Percentiles rank a stretch among this genome's conserved stretches.
These are phyloP conservation scores for Starmerella powellii DNA, from an alignment of 805 yeast genomes.

Conservation along the genomic window DNA sequence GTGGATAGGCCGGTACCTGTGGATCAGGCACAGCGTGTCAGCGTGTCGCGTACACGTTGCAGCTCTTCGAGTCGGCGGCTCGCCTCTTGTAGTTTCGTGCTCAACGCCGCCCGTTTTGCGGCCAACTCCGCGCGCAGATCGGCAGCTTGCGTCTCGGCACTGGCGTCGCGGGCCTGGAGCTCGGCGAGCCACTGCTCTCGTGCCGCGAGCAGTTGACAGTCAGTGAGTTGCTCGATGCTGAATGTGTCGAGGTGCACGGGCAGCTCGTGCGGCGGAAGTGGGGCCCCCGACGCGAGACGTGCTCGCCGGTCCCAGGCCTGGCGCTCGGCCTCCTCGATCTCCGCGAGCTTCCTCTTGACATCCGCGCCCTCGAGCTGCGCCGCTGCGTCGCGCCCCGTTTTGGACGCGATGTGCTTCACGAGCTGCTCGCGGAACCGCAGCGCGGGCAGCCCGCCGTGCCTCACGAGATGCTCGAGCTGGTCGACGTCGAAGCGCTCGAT, in stretches of 20 bases:
- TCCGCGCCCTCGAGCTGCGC: slow-evolving; percentile 1
- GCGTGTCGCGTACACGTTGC: background rate
- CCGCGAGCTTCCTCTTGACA: slow-evolving; percentile 3
- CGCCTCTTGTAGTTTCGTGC: background rate
- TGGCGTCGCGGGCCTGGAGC: background rate
- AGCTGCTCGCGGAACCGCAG: slow-evolving; percentile 1
- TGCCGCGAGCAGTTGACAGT: slow-evolving; percentile 6
- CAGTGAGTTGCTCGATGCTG: slow-evolving; percentile 6
- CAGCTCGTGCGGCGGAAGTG: slow-evolving; percentile 2
- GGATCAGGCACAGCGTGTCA: too few species aligned
- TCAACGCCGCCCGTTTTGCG: background rate
- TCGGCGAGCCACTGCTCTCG: slow-evolving; percentile 12
- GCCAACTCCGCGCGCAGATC: background rate
- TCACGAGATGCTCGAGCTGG: slow-evolving; percentile 1
- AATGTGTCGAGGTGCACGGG: slow-evolving; percentile 9
- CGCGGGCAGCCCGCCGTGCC: slow-evolving; percentile 1
- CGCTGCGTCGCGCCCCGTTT: background rate
- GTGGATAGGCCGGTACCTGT: too few species aligned
- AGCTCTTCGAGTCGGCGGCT: background rate
- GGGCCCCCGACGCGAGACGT: background rate
- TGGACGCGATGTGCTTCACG: background rate
- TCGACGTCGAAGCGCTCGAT: slow-evolving; percentile 1
- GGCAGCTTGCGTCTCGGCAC: background rate
- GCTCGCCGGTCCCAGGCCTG: slow-evolving; percentile 6
- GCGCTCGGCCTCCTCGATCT: slow-evolving; percentile 5